These are phyloP conservation scores for Lasiodiplodia sp. DNA, from an alignment of 2,329 filamentous ascomycete genomes.

Conservation along the genomic window DNA sequence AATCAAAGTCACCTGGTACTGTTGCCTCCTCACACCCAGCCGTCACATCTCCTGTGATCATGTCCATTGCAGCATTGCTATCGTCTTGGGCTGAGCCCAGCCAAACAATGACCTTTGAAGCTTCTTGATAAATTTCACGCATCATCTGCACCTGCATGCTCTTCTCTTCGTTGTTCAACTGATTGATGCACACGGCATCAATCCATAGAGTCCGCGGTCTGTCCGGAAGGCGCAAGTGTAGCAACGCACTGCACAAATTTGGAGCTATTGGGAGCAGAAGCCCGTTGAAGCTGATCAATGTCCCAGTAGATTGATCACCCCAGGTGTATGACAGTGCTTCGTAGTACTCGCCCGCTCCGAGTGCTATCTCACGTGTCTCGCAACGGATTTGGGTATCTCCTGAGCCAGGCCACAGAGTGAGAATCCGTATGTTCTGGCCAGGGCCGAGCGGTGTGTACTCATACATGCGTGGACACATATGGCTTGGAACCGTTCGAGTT, in stretches of 20 bases:
- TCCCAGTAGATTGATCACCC: slow-evolving; percentile 13
- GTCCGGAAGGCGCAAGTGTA: slow-evolving; percentile 6
- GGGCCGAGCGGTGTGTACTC: not conserved
- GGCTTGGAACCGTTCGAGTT: not conserved
- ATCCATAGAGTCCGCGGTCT: slow-evolving; percentile 29
- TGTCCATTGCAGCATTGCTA: not conserved
- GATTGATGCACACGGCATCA: slow-evolving; percentile 32
- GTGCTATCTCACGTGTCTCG: not conserved
- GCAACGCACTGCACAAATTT: slow-evolving; percentile 11
- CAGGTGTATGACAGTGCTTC: slow-evolving; percentile 33
- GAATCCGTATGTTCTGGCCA: not conserved
- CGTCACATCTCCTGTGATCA: not conserved
- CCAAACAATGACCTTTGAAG: not conserved
- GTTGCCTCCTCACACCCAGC: not conserved
- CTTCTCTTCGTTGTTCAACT: slow-evolving; percentile 28
- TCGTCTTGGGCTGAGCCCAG: not conserved
- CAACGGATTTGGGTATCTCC: not conserved
- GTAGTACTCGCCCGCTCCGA: not conserved
- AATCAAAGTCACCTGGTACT: not conserved
- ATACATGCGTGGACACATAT: not conserved
- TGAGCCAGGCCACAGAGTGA: not conserved
- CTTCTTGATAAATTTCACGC: slow-evolving; percentile 28
- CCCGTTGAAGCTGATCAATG: not conserved
- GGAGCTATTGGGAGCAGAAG: slow-evolving; percentile 8
- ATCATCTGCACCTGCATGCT: slow-evolving; percentile 29